These are phyloP conservation scores for Serendipita vermifera DNA, from an alignment of 768 basidiomycete species.

Conservation along the genomic window DNA sequence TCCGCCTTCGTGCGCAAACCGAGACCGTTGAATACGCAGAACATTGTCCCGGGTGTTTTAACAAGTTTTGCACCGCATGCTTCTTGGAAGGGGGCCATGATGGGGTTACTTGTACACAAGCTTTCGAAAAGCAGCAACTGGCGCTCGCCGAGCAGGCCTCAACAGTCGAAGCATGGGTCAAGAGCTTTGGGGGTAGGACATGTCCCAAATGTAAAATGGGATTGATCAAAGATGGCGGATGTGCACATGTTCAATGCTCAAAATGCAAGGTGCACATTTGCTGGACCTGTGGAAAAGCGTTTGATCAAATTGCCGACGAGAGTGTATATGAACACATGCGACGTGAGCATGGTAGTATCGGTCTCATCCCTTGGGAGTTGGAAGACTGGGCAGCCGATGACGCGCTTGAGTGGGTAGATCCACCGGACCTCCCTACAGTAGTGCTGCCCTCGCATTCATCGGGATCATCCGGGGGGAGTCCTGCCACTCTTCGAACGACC, in stretches of 20 bases:
- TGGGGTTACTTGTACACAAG: background rate
- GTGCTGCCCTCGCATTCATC: too few relatives aligned
- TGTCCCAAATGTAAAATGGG: conserved; percentile 8
- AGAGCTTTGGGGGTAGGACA: conserved; percentile 1
- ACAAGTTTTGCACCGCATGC: background rate
- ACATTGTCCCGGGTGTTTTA: background rate
- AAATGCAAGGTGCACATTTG: conserved; percentile 3
- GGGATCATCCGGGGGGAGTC: too few relatives aligned
- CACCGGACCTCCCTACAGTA: too few relatives aligned
- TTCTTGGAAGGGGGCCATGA: background rate
- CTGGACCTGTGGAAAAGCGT: conserved; percentile 7
- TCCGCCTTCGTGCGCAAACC: background rate
- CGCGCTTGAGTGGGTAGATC: too few relatives aligned
- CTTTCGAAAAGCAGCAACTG: background rate
- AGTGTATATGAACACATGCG: conserved; percentile 7
- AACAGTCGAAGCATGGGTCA: background rate
- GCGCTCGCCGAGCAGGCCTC: background rate
- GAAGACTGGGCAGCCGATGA: too few relatives aligned
- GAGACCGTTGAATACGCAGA: background rate
- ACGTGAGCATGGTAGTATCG: conserved; percentile 3
- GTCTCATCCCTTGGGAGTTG: background rate
- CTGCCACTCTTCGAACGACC: too few relatives aligned
- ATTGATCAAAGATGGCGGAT: conserved; percentile 2
- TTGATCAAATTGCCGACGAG: background rate
- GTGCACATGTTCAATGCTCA: conserved; percentile 5